A percentile compares a stretch with the other conserved stretches of the same genome.
Evolutionary conservation across 257 asterid species (phyloP).

Genomic region (Rhazya stricta): DNA sequence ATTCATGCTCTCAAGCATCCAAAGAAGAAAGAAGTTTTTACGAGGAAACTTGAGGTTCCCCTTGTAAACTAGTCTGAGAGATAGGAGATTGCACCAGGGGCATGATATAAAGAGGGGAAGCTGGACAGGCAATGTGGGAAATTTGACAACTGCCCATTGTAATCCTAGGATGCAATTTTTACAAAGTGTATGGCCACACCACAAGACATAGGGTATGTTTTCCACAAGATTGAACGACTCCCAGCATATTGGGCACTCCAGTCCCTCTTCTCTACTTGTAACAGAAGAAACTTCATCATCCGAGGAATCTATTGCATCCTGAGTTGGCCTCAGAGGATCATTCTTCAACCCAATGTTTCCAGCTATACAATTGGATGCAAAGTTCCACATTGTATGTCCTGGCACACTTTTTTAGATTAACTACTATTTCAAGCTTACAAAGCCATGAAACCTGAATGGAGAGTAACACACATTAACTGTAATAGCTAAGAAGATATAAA

Average conservation of each 20-base stretch:
- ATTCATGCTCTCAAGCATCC: slow-evolving; percentile 98
- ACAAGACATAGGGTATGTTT: slow-evolving; percentile 79
- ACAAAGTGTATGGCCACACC: slow-evolving; percentile 99
- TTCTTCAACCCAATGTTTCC: slow-evolving; percentile 51
- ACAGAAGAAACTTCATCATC: slow-evolving; percentile 71
- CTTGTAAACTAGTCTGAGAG: slow-evolving; percentile 69
- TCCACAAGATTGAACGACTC: slow-evolving; percentile 93
- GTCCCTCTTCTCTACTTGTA: slow-evolving; percentile 61
- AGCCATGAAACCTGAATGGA: not conserved
- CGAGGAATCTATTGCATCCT: slow-evolving; percentile 50
- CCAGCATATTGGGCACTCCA: slow-evolving; percentile 95
- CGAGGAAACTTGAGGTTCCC: slow-evolving; percentile 81
- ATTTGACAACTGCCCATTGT: slow-evolving; percentile 84
- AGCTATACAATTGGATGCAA: slow-evolving; percentile 67
- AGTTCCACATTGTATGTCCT: slow-evolving; percentile 57
- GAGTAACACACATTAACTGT: not conserved
- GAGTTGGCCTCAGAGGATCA: slow-evolving; percentile 36
- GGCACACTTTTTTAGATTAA: slow-evolving; percentile 19
- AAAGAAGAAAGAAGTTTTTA: slow-evolving; percentile 86
- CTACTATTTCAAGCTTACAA: slow-evolving; percentile 16
- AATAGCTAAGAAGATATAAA: not conserved
- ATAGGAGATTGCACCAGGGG: slow-evolving; percentile 90
- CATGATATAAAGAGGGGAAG: slow-evolving; percentile 88
- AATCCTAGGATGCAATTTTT: slow-evolving; percentile 85
- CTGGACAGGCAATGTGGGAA: slow-evolving; percentile 72